Evolutionary conservation across 202 grass and related monocot species (phyloP), one percentile per base, ranked within the genome.

Genomic region (Schoenoplectus tabernaemontani): DNA sequence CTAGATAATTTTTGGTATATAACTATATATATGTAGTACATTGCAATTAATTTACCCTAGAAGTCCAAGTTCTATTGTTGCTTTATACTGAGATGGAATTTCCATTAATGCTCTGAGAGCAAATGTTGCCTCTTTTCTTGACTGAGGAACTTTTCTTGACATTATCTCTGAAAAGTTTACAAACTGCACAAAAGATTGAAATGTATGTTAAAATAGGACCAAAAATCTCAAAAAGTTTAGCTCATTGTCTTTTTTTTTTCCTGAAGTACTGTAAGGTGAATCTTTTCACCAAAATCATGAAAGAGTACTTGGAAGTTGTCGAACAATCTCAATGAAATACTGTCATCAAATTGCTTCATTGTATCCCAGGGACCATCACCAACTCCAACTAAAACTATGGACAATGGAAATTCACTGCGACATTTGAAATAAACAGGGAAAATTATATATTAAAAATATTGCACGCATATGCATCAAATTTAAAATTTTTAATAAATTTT

Each of bases 361-460:
- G 91, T 97, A 66, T 91, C 91, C 93, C 93, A 97, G 16, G 91
- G 93, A 28, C 93, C 93, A 91, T 97, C 93, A 38, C 93, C 93
- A 77, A 97, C 93, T 82, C 93, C 93, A 70, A 97, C 91, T 69
- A 97, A 80, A 88, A 97, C 85, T 76, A 93, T 93, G 78, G 93
- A 97, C 83, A 97, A 85, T 3, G 93, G 93, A 85, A 89, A 89
- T 77, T 93, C 82, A 51, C 93, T 97, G 53, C 24, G 91, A 77
- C 41, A 33, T 20, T 17, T 62, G 82, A 28, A 7, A 51, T 13
- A 53, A 8, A 13, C 9, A 1, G 22, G 16, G 50, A 20, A 19
- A 59, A 1, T 37, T 19, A 78, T 57, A 15, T 23, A 78, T 39
- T 23, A 75, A 70, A 9, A 28, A 53, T 74, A 28, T 47, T 42